Evolutionary conservation across 83 land plant genomes (phyloP).

Genomic region (Larix sibirica): DNA sequence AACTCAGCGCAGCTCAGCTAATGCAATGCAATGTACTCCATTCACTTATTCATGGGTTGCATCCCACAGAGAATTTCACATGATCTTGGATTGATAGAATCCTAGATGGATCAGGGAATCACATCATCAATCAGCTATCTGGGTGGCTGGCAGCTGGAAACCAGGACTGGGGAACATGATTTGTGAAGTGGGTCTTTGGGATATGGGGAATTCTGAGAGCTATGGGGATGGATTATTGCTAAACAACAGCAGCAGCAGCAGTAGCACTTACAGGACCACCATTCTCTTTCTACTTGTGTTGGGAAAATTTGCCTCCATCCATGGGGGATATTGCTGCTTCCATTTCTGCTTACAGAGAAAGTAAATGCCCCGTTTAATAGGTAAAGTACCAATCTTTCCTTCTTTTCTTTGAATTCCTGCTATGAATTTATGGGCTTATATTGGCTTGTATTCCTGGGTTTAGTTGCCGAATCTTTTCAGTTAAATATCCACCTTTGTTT

Average conservation of each 20-base stretch:
- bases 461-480: too few species aligned
- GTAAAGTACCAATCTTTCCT: not conserved
- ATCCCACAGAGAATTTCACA: too few species aligned
- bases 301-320: not conserved
- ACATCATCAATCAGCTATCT: not conserved
- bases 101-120: not conserved
- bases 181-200: conserved; percentile 1
- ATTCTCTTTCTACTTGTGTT: not conserved
- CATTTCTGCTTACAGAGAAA: not conserved
- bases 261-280: not conserved
- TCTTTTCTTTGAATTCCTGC: not conserved
- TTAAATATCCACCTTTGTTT: too few species aligned
- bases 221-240: not conserved
- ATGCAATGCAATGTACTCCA: not conserved
- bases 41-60: too few species aligned
- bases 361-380: not conserved
- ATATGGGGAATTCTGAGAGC: conserved; percentile 9
- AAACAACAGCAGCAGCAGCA: not conserved
- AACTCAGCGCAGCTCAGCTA: not conserved
- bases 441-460: too few species aligned
- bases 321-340: conserved; percentile 8
- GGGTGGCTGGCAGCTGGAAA: not conserved
- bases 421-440: not conserved
- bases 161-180: not conserved
- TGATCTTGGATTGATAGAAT: not conserved